A percentile compares a stretch with the other conserved stretches of the same genome.
Conservation (phyloP, 768 basidiomycete genomes). For the Phaffia tasmanica region DNA sequence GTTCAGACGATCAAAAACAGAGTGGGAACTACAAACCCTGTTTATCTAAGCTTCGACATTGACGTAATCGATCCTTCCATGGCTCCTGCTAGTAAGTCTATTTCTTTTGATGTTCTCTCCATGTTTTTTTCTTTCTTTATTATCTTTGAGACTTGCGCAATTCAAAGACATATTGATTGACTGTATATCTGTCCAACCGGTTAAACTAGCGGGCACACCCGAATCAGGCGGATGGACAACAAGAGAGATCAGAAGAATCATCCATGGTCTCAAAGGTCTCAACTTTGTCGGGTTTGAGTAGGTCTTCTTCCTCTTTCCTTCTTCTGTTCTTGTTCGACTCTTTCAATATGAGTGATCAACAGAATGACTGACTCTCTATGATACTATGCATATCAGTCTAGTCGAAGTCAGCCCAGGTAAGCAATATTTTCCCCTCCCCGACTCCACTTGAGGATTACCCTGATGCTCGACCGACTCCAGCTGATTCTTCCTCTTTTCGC, state of each 20-base stretch:
- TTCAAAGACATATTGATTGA: conserved; percentile 1
- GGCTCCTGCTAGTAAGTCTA: conserved; percentile 33
- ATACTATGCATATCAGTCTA: too few species aligned
- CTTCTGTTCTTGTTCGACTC: neutral
- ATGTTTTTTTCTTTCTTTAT: neutral
- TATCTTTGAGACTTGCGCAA: neutral
- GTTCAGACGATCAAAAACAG: conserved; percentile 57
- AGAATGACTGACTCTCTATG: neutral
- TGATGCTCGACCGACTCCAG: too few species aligned
- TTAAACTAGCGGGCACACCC: conserved; percentile 29
- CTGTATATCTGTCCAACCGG: conserved; percentile 4
- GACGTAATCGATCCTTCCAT: conserved; percentile 35
- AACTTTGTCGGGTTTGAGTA: conserved; percentile 35
- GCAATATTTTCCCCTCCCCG: neutral
- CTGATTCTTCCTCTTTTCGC: too few species aligned
- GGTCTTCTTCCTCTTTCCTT: conserved; percentile 19
- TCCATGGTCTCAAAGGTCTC: conserved; percentile 32
- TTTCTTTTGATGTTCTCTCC: neutral
- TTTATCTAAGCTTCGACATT: conserved; percentile 48
- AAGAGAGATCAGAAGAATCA: conserved; percentile 32
- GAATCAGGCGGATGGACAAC: conserved; percentile 34
- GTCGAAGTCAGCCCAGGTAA: too few species aligned
- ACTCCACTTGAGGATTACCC: too few species aligned
- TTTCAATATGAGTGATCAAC: neutral
- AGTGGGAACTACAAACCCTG: conserved; percentile 53